Conservation (phyloP, 352 stramenopile species). For the Hyaloperonospora brassicae region DNA sequence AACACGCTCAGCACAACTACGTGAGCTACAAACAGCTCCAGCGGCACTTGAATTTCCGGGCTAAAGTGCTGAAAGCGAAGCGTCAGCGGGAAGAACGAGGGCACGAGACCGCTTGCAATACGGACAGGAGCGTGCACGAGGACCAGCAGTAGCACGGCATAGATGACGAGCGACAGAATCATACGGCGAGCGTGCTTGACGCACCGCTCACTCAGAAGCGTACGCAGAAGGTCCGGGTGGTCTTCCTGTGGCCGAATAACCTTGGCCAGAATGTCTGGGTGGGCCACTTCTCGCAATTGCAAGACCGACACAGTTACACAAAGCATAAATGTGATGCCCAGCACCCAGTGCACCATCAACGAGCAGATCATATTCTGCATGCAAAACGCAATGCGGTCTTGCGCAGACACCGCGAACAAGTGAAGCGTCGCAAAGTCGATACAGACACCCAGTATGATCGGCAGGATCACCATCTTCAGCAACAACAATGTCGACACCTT, state of each 20-base stretch:
- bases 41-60: slow-evolving; percentile 90
- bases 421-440: slow-evolving; percentile 90
- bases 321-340: slow-evolving; percentile 97
- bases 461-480: slow-evolving; percentile 97
- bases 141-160: slow-evolving; percentile 78
- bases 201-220: slow-evolving; percentile 90
- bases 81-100: slow-evolving; percentile 58
- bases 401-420: slow-evolving; percentile 77
- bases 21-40: slow-evolving; percentile 94
- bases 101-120: slow-evolving; percentile 38
- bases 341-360: slow-evolving; percentile 94
- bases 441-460: slow-evolving; percentile 88
- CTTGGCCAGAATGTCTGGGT: slow-evolving; percentile 88
- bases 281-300: slow-evolving; percentile 91
- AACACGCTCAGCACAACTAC: slow-evolving; percentile 92
- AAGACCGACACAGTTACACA: slow-evolving; percentile 94
- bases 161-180: slow-evolving; percentile 88
- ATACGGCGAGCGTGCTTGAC: slow-evolving; percentile 91
- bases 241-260: slow-evolving; percentile 92
- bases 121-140: slow-evolving; percentile 85
- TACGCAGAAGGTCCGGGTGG: slow-evolving; percentile 93
- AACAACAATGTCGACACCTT: slow-evolving; percentile 94
- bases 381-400: slow-evolving; percentile 76
- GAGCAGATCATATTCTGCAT: slow-evolving; percentile 86
- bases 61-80: slow-evolving; percentile 90